Conservation (phyloP, 2,329 filamentous ascomycete species). For the Epichloe sp. region DNA sequence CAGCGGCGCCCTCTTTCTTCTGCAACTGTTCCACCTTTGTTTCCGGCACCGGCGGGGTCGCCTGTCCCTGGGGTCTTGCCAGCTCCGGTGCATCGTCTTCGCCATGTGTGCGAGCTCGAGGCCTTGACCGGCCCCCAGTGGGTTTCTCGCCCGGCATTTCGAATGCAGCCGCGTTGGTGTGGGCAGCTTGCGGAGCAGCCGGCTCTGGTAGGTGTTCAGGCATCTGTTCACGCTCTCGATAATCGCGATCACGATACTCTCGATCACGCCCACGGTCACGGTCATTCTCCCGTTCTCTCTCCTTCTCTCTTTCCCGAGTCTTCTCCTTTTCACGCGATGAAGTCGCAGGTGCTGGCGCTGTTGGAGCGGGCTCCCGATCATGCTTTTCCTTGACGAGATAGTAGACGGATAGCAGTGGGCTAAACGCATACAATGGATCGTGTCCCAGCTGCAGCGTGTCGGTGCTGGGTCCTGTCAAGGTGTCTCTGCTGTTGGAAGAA, state of each 20-base stretch:
- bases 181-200: slow-evolving; percentile 67
- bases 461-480: slow-evolving; percentile 66
- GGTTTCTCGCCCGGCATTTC: slow-evolving; percentile 84
- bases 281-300: slow-evolving; percentile 16
- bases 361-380: slow-evolving; percentile 51
- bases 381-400: slow-evolving; percentile 93
- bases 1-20: slow-evolving; percentile 80
- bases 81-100: slow-evolving; percentile 76
- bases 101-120: slow-evolving; percentile 81
- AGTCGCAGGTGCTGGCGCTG: slow-evolving; percentile 35
- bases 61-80: slow-evolving; percentile 13
- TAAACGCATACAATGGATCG: slow-evolving; percentile 88
- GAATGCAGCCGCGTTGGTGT: slow-evolving; percentile 75
- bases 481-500: slow-evolving; percentile 79
- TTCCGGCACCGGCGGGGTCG: slow-evolving; percentile 31
- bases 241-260: slow-evolving; percentile 9
- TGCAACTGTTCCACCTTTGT: slow-evolving; percentile 45
- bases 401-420: slow-evolving; percentile 84
- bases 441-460: slow-evolving; percentile 72
- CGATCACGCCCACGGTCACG: slow-evolving; percentile 13
- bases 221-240: slow-evolving; percentile 22
- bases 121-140: slow-evolving; percentile 69
- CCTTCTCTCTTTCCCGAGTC: slow-evolving; percentile 3
- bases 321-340: slow-evolving; percentile 1
- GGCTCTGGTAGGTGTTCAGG: slow-evolving; percentile 55